phyloP scores from a whole-genome alignment of 352 stramenopile species.

The Globisporangium irregulare region DNA sequence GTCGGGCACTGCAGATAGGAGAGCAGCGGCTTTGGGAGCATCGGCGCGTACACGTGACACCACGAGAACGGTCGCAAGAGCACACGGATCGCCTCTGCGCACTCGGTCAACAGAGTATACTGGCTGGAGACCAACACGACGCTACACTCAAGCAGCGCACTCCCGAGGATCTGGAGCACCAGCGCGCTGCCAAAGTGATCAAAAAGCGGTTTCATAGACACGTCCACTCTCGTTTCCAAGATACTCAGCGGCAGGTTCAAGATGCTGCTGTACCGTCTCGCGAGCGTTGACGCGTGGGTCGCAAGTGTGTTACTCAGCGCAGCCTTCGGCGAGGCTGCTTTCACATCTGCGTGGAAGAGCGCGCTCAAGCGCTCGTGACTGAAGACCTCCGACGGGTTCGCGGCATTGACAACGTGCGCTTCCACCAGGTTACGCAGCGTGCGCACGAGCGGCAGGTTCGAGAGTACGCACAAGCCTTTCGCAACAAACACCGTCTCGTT shows the following conservation, averaged over 20 bases:
- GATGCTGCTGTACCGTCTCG: conserved; percentile 38
- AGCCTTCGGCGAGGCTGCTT: conserved; percentile 9
- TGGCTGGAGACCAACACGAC: conserved; percentile 83
- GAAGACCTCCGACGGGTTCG: conserved; percentile 40
- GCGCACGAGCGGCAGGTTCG: conserved; percentile 56
- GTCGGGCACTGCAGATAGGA: conserved; percentile 90
- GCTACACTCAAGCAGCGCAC: conserved; percentile 84
- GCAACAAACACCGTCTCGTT: conserved; percentile 52
- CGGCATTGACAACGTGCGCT: conserved; percentile 35
- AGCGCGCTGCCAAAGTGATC: conserved; percentile 64
- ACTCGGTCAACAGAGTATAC: conserved; percentile 79
- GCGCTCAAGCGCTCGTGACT: conserved; percentile 40
- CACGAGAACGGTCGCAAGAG: conserved; percentile 87
- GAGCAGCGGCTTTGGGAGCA: conserved; percentile 79
- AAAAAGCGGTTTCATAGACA: conserved; percentile 66
- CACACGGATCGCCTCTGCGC: conserved; percentile 80
- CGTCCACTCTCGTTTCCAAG: conserved; percentile 56
- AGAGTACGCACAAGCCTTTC: conserved; percentile 71
- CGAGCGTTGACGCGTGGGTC: conserved; percentile 31
- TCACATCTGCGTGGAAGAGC: conserved; percentile 32
- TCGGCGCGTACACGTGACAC: conserved; percentile 88
- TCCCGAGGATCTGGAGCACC: conserved; percentile 73
- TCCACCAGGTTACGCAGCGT: conserved; percentile 59
- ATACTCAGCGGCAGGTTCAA: conserved; percentile 33
- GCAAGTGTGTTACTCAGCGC: conserved; percentile 25